Evolutionary conservation across 1,284 basidiomycete species (phyloP), one percentile per base, ranked within the genome.

Genomic region (Leucoagaricus sp.): DNA sequence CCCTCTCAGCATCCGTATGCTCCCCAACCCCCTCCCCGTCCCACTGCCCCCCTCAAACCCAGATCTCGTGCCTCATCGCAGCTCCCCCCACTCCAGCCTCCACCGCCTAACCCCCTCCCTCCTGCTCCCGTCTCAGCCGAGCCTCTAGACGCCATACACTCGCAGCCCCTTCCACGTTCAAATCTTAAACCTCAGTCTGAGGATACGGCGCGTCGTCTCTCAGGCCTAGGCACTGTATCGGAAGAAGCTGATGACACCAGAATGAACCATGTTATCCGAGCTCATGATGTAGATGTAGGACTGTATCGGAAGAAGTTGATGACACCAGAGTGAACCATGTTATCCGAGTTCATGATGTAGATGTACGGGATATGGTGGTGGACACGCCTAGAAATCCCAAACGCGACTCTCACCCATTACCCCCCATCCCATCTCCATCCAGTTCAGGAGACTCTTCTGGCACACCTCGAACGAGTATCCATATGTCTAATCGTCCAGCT

Each of bases 71-170:
- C 83, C 28, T 71, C 80, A 21, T 85, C 85, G 54, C 77, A 73
- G 17, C 78, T 90, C 33, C 87, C 87, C 7, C 87, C 87, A 17
- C 77, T 81, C 38, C 79, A 76, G 0, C 88, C 88, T 3, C 86
- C 85, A 12, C 89, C 89, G 25, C 74, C 77, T 28, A 75, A 76
- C 50, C 79, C 84, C 6, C 76, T 83, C n/a, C 87, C 88, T 1
- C 84, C 83, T 0, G 81, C 86, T 1, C 87, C 87, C 42, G 58
- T 50, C 46, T 61, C 70, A 23, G 68, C 73, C 8, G 60, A 62
- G 13, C 55, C 58, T 10, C 48, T 67, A 7, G 69, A 75, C 52
- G 48, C 64, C 21, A 33, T 65, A 38, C 44, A 51, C 26, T 58
- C 63, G 31, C 55, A 58, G 46, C 41, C 44, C 17, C 6, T 45